These are phyloP conservation scores for Remersonia thermophila DNA, from an alignment of 2,329 filamentous ascomycete species.

Conservation along the genomic window DNA sequence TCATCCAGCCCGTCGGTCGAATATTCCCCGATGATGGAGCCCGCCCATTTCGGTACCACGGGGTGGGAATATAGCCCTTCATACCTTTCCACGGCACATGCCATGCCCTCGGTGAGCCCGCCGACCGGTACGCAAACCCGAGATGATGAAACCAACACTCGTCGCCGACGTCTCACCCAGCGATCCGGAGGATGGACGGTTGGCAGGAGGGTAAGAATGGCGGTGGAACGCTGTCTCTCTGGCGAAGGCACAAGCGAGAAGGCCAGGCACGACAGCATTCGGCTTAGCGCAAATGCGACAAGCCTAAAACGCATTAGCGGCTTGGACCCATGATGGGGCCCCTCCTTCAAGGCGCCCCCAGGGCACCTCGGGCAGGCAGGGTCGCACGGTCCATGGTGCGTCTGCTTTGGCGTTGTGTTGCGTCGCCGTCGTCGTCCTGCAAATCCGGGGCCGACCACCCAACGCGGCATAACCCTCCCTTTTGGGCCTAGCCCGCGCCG, in stretches of 20 bases:
- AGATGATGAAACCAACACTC: slow-evolving; percentile 6
- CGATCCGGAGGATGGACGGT: too few species aligned
- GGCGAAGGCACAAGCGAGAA: slow-evolving; percentile 1
- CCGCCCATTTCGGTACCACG: too few species aligned
- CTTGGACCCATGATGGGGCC: background rate
- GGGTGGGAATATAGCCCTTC: too few species aligned
- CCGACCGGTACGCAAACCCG: slow-evolving; percentile 1
- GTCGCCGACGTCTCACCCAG: slow-evolving; percentile 1
- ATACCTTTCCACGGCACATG: too few species aligned
- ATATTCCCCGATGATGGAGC: too few species aligned
- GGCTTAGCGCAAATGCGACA: slow-evolving; percentile 4
- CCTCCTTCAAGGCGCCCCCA: too few species aligned
- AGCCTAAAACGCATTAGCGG: slow-evolving; percentile 6
- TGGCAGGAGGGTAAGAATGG: too few species aligned
- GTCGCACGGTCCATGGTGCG: too few species aligned
- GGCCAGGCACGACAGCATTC: slow-evolving; percentile 3
- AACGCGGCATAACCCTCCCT: slow-evolving; percentile 10
- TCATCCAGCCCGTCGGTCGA: too few species aligned
- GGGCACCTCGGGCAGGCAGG: too few species aligned
- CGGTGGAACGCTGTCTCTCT: slow-evolving; percentile 4
- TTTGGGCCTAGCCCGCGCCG: slow-evolving; percentile 8
- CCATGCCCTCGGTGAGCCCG: slow-evolving; percentile 8
- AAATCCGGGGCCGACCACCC: slow-evolving; percentile 15
- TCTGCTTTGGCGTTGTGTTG: too few species aligned
- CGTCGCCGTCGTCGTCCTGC: too few species aligned